Conservation (phyloP, 2,329 filamentous ascomycete genomes). For the Davidsoniella virescens region DNA sequence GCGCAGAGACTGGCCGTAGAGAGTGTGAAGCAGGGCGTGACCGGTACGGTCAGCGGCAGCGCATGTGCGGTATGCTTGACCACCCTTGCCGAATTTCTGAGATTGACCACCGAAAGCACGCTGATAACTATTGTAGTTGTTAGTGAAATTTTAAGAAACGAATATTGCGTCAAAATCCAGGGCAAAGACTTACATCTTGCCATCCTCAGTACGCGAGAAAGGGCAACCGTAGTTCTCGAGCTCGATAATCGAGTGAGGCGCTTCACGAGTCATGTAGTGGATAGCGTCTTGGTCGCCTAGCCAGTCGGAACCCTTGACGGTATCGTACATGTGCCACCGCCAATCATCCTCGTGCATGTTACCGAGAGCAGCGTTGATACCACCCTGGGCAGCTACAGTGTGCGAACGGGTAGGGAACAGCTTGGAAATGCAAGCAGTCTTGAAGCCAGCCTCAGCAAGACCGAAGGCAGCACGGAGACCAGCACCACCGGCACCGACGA, state of each 20-base stretch:
- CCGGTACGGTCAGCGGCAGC: slow-evolving; percentile 93
- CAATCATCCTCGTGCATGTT: slow-evolving; percentile 99
- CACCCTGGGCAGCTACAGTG: slow-evolving; percentile 67
- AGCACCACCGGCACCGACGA: slow-evolving; percentile 71
- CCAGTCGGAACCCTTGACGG: slow-evolving; percentile 95
- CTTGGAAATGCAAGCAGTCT: slow-evolving; percentile 77
- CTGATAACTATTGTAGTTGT: slow-evolving; percentile 53
- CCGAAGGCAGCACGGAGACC: slow-evolving; percentile 73
- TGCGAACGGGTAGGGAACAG: slow-evolving; percentile 75
- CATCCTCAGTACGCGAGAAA: slow-evolving; percentile 90
- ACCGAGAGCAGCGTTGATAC: slow-evolving; percentile 75
- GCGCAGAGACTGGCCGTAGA: slow-evolving; percentile 90
- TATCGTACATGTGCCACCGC: slow-evolving; percentile 99
- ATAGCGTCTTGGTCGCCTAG: slow-evolving; percentile 94
- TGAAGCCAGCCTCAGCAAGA: slow-evolving; percentile 76
- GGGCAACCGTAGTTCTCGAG: slow-evolving; percentile 96
- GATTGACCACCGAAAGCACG: slow-evolving; percentile 97
- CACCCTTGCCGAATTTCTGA: slow-evolving; percentile 87
- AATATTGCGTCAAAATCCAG: slow-evolving; percentile 2
- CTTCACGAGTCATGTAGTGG: slow-evolving; percentile 96
- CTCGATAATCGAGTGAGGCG: slow-evolving; percentile 79
- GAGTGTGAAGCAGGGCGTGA: slow-evolving; percentile 92
- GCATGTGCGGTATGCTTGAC: slow-evolving; percentile 94
- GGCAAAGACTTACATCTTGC: slow-evolving; percentile 55
- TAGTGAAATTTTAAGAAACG: slow-evolving; percentile 11